Conservation (phyloP, 441 rosid species). For the Corymbia citriodora region DNA sequence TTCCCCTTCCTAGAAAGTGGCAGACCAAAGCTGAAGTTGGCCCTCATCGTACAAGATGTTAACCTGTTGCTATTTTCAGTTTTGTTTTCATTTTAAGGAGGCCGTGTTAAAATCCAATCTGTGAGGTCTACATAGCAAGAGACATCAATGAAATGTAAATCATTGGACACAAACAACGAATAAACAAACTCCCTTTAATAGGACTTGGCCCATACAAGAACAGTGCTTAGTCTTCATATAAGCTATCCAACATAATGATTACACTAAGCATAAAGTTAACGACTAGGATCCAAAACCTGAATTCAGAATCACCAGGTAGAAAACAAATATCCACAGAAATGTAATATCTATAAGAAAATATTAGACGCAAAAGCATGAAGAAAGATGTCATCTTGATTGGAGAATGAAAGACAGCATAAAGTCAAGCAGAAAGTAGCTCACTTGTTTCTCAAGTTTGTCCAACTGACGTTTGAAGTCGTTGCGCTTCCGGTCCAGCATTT, state of each 20-base stretch:
- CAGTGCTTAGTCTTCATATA: background rate
- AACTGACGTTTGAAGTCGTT: constrained; percentile 67
- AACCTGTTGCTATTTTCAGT: background rate
- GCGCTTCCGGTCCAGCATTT: constrained; percentile 86
- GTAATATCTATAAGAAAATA: background rate
- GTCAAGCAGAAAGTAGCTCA: constrained; percentile 17
- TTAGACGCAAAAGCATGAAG: background rate
- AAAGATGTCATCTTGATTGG: background rate
- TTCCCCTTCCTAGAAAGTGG: background rate
- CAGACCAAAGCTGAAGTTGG: background rate
- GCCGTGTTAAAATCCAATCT: background rate
- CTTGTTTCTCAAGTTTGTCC: constrained; percentile 78
- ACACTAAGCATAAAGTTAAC: background rate
- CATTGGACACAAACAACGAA: background rate
- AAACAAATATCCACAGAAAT: background rate
- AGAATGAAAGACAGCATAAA: background rate
- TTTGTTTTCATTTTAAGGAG: background rate
- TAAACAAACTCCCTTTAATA: background rate
- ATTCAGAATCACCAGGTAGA: background rate
- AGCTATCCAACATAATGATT: background rate
- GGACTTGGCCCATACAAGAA: background rate
- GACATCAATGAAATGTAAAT: background rate
- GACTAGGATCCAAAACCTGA: background rate
- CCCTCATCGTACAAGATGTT: background rate
- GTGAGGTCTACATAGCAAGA: background rate